A percentile compares a stretch with the other conserved stretches of the same genome.
These are phyloP conservation scores for Microstroma glucosiphilum DNA, from an alignment of 1,284 basidiomycete genomes.

Conservation along the genomic window DNA sequence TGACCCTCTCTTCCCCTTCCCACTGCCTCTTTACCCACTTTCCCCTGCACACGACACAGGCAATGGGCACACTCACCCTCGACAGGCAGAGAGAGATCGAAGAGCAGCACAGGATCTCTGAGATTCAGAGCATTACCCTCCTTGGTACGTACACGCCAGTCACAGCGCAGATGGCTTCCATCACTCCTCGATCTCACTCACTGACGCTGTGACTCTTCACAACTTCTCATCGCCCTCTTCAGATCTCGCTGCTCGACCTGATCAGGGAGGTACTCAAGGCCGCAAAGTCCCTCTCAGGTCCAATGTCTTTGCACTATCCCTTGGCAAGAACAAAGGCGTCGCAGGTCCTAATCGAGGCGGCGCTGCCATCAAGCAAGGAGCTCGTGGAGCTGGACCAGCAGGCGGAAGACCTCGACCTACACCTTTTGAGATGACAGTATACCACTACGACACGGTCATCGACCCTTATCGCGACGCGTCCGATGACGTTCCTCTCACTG, in stretches of 20 bases:
- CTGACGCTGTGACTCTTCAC: too few species aligned
- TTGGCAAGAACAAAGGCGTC: constrained; percentile 8
- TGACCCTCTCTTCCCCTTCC: too few species aligned
- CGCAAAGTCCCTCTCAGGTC: constrained; percentile 17
- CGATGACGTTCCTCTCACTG: not conserved
- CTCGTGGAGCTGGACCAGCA: not conserved
- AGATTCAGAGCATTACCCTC: too few species aligned
- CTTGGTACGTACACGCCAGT: too few species aligned
- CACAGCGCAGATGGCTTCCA: too few species aligned
- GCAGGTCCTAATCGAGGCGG: not conserved
- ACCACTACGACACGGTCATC: constrained; percentile 28
- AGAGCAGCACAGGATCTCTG: not conserved
- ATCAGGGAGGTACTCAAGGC: constrained; percentile 26
- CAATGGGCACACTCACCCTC: not conserved
- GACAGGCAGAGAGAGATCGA: not conserved
- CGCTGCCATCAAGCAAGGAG: not conserved
- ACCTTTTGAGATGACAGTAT: constrained; percentile 9
- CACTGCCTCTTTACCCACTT: too few species aligned
- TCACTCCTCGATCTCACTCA: too few species aligned
- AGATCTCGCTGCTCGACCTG: constrained; percentile 22
- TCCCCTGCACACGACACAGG: too few species aligned
- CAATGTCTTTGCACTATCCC: constrained; percentile 15
- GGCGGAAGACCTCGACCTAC: too few species aligned
- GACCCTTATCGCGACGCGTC: constrained; percentile 12
- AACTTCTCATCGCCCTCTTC: not conserved